Percentiles rank a stretch among this genome's conserved stretches.
phyloP scores from a whole-genome alignment of 2,329 filamentous ascomycete genomes.

The Fusarium equiseti region DNA sequence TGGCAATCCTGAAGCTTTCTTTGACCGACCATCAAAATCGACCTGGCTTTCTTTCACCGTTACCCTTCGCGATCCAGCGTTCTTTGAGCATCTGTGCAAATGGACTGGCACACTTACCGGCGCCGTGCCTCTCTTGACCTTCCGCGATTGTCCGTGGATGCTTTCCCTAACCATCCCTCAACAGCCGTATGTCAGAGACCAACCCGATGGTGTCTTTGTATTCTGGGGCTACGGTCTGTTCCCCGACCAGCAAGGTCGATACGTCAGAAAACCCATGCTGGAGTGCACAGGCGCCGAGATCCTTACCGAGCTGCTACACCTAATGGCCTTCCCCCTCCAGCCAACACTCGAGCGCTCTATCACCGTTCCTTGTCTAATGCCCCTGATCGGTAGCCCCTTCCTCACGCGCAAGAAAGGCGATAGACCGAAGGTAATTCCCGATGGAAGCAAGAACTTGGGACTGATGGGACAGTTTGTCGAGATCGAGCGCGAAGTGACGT shows the following conservation, averaged over 20 bases:
- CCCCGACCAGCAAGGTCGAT: conserved; percentile 42
- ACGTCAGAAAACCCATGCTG: conserved; percentile 45
- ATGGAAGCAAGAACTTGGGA: conserved; percentile 43
- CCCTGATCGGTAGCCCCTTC: conserved; percentile 45
- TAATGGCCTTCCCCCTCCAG: conserved; percentile 44
- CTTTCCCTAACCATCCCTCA: conserved; percentile 43
- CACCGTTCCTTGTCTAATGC: conserved; percentile 44
- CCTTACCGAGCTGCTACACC: conserved; percentile 42
- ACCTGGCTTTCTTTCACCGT: conserved; percentile 47
- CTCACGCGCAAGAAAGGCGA: conserved; percentile 45
- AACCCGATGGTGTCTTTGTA: conserved; percentile 41
- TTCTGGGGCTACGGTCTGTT: conserved; percentile 48
- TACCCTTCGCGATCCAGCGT: conserved; percentile 38
- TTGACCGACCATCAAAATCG: conserved; percentile 47
- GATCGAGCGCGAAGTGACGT: conserved; percentile 46
- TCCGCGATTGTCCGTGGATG: conserved; percentile 47
- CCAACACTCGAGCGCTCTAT: conserved; percentile 43
- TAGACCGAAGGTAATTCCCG: conserved; percentile 41
- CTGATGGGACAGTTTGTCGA: conserved; percentile 48
- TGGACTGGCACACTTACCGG: conserved; percentile 44
- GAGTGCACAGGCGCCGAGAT: conserved; percentile 46
- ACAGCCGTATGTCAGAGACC: conserved; percentile 43
- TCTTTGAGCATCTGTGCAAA: conserved; percentile 39
- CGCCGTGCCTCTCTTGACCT: conserved; percentile 43
- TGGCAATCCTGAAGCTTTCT: conserved; percentile 46